These are phyloP conservation scores for Podaxis pistillaris DNA, from an alignment of 768 basidiomycete species.

Conservation along the genomic window DNA sequence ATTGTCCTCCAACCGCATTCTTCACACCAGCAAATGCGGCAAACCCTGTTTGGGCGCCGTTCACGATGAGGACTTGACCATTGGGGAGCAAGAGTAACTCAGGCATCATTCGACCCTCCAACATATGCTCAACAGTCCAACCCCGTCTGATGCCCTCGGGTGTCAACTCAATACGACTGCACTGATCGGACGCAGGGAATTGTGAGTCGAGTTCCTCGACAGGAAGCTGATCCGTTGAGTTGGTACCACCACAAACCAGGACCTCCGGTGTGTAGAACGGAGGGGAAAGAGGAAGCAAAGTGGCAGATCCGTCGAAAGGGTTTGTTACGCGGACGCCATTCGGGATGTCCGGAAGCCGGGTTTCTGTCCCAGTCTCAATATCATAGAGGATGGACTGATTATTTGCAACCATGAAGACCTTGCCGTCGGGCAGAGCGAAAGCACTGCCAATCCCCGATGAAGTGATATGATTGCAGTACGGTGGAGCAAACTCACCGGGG, in stretches of 20 bases:
- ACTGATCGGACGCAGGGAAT: conserved; percentile 41
- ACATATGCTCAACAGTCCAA: conserved; percentile 46
- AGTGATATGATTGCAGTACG: not conserved
- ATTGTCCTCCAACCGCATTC: conserved; percentile 23
- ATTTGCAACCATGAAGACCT: conserved; percentile 39
- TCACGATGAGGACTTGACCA: conserved; percentile 39
- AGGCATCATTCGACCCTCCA: conserved; percentile 35
- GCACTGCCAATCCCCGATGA: conserved; percentile 18
- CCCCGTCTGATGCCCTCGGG: conserved; percentile 39
- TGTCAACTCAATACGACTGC: conserved; percentile 39
- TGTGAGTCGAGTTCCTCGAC: conserved; percentile 32
- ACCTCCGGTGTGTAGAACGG: conserved; percentile 40
- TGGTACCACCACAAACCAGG: conserved; percentile 43
- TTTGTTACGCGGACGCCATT: conserved; percentile 42
- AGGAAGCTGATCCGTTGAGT: conserved; percentile 27
- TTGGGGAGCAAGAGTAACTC: conserved; percentile 38
- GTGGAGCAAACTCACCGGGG: conserved; percentile 22
- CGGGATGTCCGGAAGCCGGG: conserved; percentile 36
- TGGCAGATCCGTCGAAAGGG: conserved; percentile 34
- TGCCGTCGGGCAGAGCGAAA: conserved; percentile 38
- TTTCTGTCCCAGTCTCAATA: conserved; percentile 30
- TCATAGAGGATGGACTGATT: conserved; percentile 33
- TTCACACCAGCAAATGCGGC: conserved; percentile 36
- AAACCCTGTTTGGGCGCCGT: conserved; percentile 39
- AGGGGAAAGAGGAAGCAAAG: conserved; percentile 31